Conservation (phyloP, 163 green algal species). For the Trebouxia gelatinosa region DNA sequence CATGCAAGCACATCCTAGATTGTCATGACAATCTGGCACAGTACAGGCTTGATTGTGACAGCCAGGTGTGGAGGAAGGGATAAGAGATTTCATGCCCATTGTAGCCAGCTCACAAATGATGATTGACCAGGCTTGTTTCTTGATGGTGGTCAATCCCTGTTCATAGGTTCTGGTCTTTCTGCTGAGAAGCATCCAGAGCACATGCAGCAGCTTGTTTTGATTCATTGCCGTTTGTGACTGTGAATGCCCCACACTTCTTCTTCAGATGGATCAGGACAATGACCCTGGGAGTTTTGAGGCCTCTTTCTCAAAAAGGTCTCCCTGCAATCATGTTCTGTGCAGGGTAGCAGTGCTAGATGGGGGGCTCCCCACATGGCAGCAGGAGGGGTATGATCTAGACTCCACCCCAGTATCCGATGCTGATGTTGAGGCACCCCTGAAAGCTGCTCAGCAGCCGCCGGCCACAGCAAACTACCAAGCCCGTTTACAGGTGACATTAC, state of each 20-base stretch:
- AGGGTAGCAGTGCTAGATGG: conserved; percentile 91
- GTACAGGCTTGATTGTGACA: too few species aligned
- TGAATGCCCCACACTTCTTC: too few species aligned
- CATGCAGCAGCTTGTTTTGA: neutral
- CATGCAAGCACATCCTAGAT: too few species aligned
- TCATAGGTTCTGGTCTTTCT: neutral
- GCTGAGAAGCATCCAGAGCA: neutral
- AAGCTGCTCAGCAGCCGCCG: conserved; percentile 36
- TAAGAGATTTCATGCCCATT: too few species aligned
- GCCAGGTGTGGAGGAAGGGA: too few species aligned
- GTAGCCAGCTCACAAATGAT: too few species aligned
- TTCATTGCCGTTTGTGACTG: neutral
- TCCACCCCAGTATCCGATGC: conserved; percentile 36
- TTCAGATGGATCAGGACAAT: too few species aligned
- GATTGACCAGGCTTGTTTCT: too few species aligned
- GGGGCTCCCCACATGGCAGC: conserved; percentile 80
- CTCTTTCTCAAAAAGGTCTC: neutral
- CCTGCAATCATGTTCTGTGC: conserved; percentile 17
- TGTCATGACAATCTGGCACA: too few species aligned
- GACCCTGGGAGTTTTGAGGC: neutral
- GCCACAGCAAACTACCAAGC: conserved; percentile 40
- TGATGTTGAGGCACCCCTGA: conserved; percentile 25
- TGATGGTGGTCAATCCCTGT: too few species aligned
- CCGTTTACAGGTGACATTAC: conserved; percentile 29
- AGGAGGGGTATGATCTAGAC: conserved; percentile 56